Evolutionary conservation across 371 early-diverging fungal genomes (phyloP), one percentile per base, ranked within the genome.

Genomic region (Coemansia sp.): DNA sequence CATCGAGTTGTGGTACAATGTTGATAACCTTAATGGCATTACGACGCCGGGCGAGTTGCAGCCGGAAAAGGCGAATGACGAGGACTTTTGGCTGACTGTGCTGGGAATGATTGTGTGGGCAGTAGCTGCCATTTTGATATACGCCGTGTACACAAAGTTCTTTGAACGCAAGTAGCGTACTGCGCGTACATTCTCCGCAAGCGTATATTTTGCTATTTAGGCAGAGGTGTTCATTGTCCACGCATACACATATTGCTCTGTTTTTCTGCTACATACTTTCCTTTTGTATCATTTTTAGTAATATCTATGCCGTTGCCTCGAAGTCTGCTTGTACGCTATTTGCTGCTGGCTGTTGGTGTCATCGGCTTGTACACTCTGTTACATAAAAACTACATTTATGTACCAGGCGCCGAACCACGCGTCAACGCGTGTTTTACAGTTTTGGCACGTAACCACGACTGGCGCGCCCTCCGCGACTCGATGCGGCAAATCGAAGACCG

Each of bases 381-480:
- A 5, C 77, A 75, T 21, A 51, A 51, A 47, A 68, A 64, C 62
- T 75, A 75, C 48, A 51, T 68, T 68, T 75, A 75, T 57, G 52
- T 44, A 12, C 68, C 77, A 3, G 64, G 64, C 8, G 68, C 56
- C 16, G 63, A 69, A 14, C 69, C 73, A 62, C 75, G 64, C 91
- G 80, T 74, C 56, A 89, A 86, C 12, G 91, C 88, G 1, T 84
- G 83, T 1, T 87, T 90, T 68, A 86, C 88, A 0, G 82, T 89
- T 2, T 79, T 91, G 23, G 84, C 87, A 2, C 78, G 94, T 56
- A 93, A 97, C 75, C 66, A 71, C 3, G 96, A 97, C 71, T 68
- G 91, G 25, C 75, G 89, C 44, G 86, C 83, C 1, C 82, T 94
- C 33, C 72, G 80, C 9, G 71, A 75, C 20, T 86, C 93, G 0